Base-by-base conservation (phyloP, 2,329 filamentous ascomycete genomes). In the Passalora sequoiae region DNA sequence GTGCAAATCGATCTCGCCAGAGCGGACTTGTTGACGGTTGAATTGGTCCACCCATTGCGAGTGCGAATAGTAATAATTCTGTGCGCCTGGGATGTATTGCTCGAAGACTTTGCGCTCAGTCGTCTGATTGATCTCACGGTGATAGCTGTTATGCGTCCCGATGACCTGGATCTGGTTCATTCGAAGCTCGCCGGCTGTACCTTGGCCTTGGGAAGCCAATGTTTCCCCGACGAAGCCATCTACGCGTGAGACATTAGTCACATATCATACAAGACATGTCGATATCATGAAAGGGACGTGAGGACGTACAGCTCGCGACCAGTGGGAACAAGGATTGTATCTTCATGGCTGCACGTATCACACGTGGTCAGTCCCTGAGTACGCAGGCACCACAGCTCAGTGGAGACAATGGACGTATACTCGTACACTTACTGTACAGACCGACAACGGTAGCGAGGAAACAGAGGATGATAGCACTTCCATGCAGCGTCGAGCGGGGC, bases 91-190 rank as follows among this genome's bases (percentile, higher is more conserved):
- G 2, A 67, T 51, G 17, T 69, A 60, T 43, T 63, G 50, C 38
- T 68, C 61, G 51, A 74, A 69, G 8, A 65, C 53, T 2, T 60
- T 50, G 25, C 66, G 65, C 50, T 73, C 71, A n/a, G 60, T 58
- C 1, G 65, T 60, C 8, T 36, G 33, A 2, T 63, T 61, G 17
- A 69, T 60, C 48, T 75, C 72, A 28, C 67, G 62, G 47, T 76
- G 72, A 57, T 75, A 76, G 48, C 67, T 71, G 57, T 75, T 75
- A 56, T 75, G 72, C 0, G 72, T 73, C 50, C 72, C 72, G 27
- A 74, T 59, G 30, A 75, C 67, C 53, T 75, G 72, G 35, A 75
- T 69, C 35, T 75, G 70, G 56, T 75, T 75, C 61, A 76, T 68
- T 38, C 70, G 71, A 38, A 74, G 56, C 8, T 54, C 40, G 15